phyloP scores from a whole-genome alignment of 2,329 filamentous ascomycete species.

The Teratosphaeria viscida region DNA sequence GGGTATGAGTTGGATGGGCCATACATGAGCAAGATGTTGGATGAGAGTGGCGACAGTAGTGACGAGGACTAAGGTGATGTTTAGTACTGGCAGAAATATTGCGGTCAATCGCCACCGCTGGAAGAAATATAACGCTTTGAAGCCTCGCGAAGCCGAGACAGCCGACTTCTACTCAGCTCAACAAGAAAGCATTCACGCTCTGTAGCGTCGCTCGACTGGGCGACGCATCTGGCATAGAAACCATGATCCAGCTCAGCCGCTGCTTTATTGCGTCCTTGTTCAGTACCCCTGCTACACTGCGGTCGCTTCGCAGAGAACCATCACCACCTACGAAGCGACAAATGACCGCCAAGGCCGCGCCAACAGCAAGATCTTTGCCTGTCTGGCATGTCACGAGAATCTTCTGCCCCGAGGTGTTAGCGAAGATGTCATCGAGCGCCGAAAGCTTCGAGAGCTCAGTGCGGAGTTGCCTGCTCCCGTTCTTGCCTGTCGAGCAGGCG shows the following conservation, averaged over 20 bases:
- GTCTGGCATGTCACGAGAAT: constrained; percentile 60
- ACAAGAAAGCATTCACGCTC: constrained; percentile 82
- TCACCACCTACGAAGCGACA: constrained; percentile 62
- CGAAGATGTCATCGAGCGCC: neutral
- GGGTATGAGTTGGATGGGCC: constrained; percentile 91
- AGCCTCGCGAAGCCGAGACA: neutral
- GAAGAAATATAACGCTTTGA: neutral
- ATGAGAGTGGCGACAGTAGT: constrained; percentile 17
- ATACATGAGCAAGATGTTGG: constrained; percentile 44
- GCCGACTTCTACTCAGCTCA: constrained; percentile 35
- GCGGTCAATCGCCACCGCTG: neutral
- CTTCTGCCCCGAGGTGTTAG: neutral
- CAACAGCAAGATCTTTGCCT: constrained; percentile 72
- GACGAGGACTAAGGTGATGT: constrained; percentile 15
- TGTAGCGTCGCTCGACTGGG: constrained; percentile 78
- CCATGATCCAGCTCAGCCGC: constrained; percentile 72
- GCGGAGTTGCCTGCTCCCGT: constrained; percentile 75
- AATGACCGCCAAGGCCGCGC: constrained; percentile 62
- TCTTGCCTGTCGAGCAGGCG: constrained; percentile 60
- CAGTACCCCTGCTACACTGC: constrained; percentile 10
- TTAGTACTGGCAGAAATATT: neutral
- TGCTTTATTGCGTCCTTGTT: constrained; percentile 70
- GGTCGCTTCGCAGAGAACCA: constrained; percentile 33
- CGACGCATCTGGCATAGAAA: constrained; percentile 66
- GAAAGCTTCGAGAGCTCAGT: constrained; percentile 52